Evolutionary conservation across 179 eudicot genomes (phyloP).

Genomic region (Carnegiea gigantea): DNA sequence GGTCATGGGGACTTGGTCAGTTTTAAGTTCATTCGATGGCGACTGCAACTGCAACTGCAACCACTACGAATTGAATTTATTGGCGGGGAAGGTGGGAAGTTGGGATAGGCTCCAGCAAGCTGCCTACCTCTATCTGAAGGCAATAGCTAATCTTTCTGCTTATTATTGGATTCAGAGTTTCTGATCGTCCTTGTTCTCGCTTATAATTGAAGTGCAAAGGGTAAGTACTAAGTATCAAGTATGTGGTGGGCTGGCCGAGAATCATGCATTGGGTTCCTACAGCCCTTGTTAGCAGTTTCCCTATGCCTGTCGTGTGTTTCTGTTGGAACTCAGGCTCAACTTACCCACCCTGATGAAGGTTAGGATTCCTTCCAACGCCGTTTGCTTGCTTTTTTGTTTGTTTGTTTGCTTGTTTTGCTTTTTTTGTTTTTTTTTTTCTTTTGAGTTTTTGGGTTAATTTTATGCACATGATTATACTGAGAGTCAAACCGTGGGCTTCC

Average conservation of each 20-base stretch:
- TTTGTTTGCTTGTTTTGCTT: neutral
- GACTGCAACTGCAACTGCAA: neutral
- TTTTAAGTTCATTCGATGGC: neutral
- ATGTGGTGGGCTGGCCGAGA: neutral
- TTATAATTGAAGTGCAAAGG: neutral
- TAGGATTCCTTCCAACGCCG: neutral
- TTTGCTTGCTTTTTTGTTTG: neutral
- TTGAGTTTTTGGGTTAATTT: neutral
- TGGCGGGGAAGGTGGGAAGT: neutral
- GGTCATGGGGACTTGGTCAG: neutral
- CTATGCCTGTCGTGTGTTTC: neutral
- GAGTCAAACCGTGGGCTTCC: no score
- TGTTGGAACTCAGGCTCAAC: slow-evolving; percentile 12
- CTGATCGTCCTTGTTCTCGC: neutral
- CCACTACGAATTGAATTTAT: neutral
- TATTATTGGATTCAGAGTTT: neutral
- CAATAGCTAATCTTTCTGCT: neutral
- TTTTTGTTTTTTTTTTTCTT: neutral
- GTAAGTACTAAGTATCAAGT: neutral
- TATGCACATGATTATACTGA: neutral
- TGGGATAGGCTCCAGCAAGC: neutral
- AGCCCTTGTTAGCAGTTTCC: slow-evolving; percentile 12
- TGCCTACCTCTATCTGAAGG: neutral
- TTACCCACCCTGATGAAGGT: slow-evolving; percentile 37
- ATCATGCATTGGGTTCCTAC: neutral